Conservation (phyloP, 2,329 filamentous ascomycete species). For the Chrysoporthe cubensis region DNA sequence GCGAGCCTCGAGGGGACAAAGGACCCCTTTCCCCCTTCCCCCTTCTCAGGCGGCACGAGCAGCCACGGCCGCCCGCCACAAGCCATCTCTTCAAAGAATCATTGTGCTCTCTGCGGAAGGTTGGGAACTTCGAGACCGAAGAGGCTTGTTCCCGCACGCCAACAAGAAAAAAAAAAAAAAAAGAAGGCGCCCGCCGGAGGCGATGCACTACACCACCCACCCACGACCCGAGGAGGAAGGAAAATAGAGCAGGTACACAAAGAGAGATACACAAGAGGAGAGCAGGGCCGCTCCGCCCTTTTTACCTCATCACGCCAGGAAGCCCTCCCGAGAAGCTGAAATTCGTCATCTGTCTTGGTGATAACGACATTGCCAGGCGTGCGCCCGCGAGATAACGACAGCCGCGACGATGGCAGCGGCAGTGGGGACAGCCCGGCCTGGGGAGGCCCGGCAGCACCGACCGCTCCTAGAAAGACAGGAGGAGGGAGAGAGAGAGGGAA, state of each 20-base stretch:
- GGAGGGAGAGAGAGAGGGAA: not conserved
- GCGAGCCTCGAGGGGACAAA: not conserved
- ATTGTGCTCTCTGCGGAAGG: no score
- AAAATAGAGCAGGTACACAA: not conserved
- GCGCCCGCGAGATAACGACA: constrained; percentile 19
- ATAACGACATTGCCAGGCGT: constrained; percentile 27
- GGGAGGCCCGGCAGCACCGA: no score
- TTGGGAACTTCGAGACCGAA: no score
- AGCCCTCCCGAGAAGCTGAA: not conserved
- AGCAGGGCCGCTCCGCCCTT: not conserved
- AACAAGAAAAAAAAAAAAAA: not conserved
- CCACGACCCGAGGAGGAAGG: not conserved
- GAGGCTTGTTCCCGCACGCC: not conserved
- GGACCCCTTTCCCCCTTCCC: no score
- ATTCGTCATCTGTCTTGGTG: constrained; percentile 23
- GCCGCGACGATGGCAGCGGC: not conserved
- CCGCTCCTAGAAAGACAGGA: not conserved
- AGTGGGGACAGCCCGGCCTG: no score
- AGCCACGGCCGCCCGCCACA: not conserved
- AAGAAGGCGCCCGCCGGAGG: not conserved
- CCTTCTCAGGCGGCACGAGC: not conserved
- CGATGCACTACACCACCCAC: not conserved
- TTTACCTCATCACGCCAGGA: not conserved
- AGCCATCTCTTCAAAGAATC: no score
- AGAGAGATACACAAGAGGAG: not conserved